Percentiles rank a stretch among this genome's conserved stretches.
Evolutionary conservation across 83 land plant genomes (phyloP).

Genomic region (Larix sibirica): DNA sequence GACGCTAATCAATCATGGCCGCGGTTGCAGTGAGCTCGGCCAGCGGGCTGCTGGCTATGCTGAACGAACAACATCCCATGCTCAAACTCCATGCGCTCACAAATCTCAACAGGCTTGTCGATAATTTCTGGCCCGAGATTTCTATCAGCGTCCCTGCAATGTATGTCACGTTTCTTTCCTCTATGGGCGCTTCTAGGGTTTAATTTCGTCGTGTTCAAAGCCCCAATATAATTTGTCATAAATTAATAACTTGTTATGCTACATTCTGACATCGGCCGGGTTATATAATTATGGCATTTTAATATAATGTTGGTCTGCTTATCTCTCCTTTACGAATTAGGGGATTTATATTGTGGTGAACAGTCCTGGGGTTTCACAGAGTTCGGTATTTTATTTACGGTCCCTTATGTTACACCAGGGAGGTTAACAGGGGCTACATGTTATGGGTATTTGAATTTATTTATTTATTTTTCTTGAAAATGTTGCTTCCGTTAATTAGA

Average conservation of each 20-base stretch:
- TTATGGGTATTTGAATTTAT: too few relatives aligned
- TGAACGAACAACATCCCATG: conserved; percentile 71
- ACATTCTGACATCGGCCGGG: background rate
- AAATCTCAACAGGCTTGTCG: conserved; percentile 79
- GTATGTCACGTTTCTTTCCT: conserved; percentile 25
- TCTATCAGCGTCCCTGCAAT: conserved; percentile 78
- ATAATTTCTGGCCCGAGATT: conserved; percentile 95
- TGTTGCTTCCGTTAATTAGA: too few relatives aligned
- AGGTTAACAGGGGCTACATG: too few relatives aligned
- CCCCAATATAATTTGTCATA: too few relatives aligned
- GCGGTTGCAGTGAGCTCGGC: conserved; percentile 83
- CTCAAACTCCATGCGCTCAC: conserved; percentile 92
- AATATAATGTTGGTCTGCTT: background rate
- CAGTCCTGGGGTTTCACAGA: background rate
- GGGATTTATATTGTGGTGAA: background rate
- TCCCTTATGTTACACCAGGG: too few relatives aligned
- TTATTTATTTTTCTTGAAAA: too few relatives aligned
- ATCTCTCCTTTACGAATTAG: background rate
- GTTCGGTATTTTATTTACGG: too few relatives aligned
- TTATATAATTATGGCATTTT: background rate
- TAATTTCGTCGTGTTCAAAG: too few relatives aligned
- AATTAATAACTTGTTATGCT: background rate
- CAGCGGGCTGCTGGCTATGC: conserved; percentile 91
- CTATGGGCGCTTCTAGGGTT: background rate
- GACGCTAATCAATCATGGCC: conserved; percentile 15